Evolutionary conservation across 2,329 filamentous ascomycete species (phyloP), one percentile per base, ranked within the genome.

Genomic region (Zasmidium citrigriseum): DNA sequence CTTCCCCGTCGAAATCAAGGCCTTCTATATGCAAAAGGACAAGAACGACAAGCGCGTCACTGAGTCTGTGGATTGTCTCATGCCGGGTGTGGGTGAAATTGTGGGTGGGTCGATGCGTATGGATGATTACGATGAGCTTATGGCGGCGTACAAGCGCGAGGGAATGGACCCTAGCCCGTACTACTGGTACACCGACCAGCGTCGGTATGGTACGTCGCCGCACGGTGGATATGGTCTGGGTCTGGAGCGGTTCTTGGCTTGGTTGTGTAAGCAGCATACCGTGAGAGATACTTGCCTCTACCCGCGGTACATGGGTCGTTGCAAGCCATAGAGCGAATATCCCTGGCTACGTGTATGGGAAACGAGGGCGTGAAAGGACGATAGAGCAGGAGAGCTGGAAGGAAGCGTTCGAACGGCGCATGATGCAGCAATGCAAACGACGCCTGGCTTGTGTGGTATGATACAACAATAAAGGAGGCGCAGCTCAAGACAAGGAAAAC

Each of bases 1-100:
- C 78, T 99, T 99, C 86, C 95, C 95, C 20, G 88, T 88, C 59
- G 91, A 93, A 79, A 96, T 99, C 83, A 99, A 99, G 83, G 90
- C 95, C 1, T 99, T 99, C 77, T 99, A 99, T 84, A 99, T 99
- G 95, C 89, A 93, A 78, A 93, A 89, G 78, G 95, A 93, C 68
- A 81, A 83, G 46, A 77, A 83, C 25, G 95, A 99, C 72, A 79
- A 77, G 25, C 85, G 93, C 23, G 91, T 97, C 24, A 99, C 95
- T 0, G 93, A 99, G 82, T 91, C 87, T 62, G 93, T 98, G 14
- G 95, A 99, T 65, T 84, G 85, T 59, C 73, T 89, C 62, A 89
- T 99, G 92, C 95, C 95, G 11, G 91, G 91, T 67, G 95, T 99
- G 23, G 95, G 95, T 60, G 95, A 98, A 82, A 96, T 98, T 71